Percentiles rank a stretch among this genome's conserved stretches.
Evolutionary conservation across 176 grass and related monocot species (phyloP).

Genomic region (Musa troglodytarum): DNA sequence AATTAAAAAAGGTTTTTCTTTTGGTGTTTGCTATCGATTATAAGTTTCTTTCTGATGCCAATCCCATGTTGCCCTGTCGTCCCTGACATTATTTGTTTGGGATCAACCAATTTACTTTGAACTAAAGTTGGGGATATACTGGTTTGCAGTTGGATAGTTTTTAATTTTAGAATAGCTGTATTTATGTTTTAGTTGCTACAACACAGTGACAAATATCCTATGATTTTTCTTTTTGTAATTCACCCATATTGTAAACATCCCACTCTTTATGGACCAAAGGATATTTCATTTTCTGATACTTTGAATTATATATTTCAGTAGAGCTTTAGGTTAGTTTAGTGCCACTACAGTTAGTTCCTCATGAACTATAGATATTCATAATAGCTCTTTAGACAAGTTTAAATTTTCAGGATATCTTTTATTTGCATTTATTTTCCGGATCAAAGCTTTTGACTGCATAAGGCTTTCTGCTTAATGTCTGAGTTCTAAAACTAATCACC

Average conservation of each 20-base stretch:
- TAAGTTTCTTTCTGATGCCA: neutral
- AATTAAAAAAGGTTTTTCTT: neutral
- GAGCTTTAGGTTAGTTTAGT: too few relatives aligned
- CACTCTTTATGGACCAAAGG: neutral
- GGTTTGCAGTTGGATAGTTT: neutral
- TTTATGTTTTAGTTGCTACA: neutral
- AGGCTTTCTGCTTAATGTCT: too few relatives aligned
- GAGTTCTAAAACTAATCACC: too few relatives aligned
- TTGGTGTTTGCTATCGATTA: too few relatives aligned
- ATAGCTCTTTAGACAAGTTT: neutral
- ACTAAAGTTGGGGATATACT: neutral
- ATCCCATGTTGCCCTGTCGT: neutral
- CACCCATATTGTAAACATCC: neutral
- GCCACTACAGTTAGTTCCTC: too few relatives aligned
- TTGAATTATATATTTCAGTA: too few relatives aligned
- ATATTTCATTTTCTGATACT: neutral
- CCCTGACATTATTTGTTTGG: neutral
- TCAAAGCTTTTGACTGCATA: neutral
- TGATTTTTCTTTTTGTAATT: neutral
- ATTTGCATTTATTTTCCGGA: neutral
- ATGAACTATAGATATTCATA: neutral
- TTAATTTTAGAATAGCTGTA: neutral
- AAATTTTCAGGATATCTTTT: neutral
- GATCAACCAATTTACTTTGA: too few relatives aligned
- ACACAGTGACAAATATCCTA: neutral